A percentile compares a stretch with the other conserved stretches of the same genome.
Conservation (phyloP, 108 stramenopile genomes). For the Skeletonema menzelii region DNA sequence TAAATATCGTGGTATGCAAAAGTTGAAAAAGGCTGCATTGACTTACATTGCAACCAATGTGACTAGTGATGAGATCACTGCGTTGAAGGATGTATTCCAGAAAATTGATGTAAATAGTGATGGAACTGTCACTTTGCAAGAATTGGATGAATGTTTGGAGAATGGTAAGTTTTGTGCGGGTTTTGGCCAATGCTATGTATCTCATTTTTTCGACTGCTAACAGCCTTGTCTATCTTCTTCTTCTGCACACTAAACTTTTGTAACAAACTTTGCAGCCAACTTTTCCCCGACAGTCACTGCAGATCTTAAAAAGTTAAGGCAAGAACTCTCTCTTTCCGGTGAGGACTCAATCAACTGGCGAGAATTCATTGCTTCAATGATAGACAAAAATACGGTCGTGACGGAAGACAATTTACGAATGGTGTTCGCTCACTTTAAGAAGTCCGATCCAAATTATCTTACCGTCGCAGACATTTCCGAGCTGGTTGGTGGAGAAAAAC, state of each 20-base stretch:
- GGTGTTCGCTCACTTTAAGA: constrained; percentile 87
- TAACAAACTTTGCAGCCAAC: constrained; percentile 10
- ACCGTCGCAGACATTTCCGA: constrained; percentile 73
- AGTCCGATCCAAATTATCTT: constrained; percentile 61
- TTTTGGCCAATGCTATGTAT: background rate
- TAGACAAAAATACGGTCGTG: constrained; percentile 77
- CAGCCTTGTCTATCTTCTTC: background rate
- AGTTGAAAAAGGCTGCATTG: constrained; percentile 86
- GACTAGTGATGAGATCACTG: constrained; percentile 71
- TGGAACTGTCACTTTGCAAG: constrained; percentile 72
- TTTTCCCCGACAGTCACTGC: constrained; percentile 16
- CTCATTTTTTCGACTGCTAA: background rate
- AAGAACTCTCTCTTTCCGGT: constrained; percentile 67
- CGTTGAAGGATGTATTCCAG: constrained; percentile 73
- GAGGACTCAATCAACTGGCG: constrained; percentile 83
- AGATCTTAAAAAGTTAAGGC: constrained; percentile 52
- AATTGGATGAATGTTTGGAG: constrained; percentile 70
- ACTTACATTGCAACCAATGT: constrained; percentile 79
- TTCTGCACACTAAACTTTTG: no score
- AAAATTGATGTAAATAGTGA: constrained; percentile 70
- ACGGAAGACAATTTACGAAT: constrained; percentile 82
- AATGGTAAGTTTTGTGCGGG: constrained; percentile 29
- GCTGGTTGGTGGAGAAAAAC: constrained; percentile 79
- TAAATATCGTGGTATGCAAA: constrained; percentile 82
- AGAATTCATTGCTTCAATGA: constrained; percentile 82